Base-by-base conservation (phyloP, 768 basidiomycete species). In the Lactarius tabidus region DNA sequence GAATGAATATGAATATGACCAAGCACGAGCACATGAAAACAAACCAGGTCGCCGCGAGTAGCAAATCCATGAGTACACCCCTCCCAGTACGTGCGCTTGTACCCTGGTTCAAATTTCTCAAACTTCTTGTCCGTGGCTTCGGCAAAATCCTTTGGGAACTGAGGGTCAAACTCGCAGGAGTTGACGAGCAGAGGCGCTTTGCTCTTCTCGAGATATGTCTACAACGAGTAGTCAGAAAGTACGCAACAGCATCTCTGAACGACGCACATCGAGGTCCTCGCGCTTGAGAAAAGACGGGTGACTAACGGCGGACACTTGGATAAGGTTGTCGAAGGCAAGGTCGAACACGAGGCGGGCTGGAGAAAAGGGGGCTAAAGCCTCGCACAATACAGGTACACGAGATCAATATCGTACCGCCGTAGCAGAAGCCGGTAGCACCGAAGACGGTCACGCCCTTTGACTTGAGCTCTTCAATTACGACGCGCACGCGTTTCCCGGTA, bases 241-340 rank as follows among this genome's bases (percentile, higher is more conserved):
- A 48, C 33, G 35, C n/a, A 23, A 28, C 28, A 20, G 54, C 17
- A 26, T 31, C 15, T 20, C 31, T 15, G 48, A 43, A 51, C 17
- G 41, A 57, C 68, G 29, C 61, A 75, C 77, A 69, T 82, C 75
- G 15, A 81, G 70, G 65, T 80, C 80, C 9, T 71, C 72, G 4
- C 78, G 78, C 20, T 76, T 36, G 39, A 82, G 73, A 1, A 77
- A 69, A 2, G 83, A 82, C 0, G 84, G 85, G 69, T 85, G 85
- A 2, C 79, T 63, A 52, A 80, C 72, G 28, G 75, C 77, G 2
- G 75, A 76, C 48, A 77, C 81, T 18, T 78, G 69, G 69, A 78
- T 74, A 29, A 72, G 43, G 59, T 75, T 72, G 31, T 80, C 79
- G 58, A 80, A 77, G 0, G 83, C 80, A 54, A 84, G 76, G 64